Base-by-base conservation (phyloP, 2,329 filamentous ascomycete genomes). In the Leptographium wingfieldii region DNA sequence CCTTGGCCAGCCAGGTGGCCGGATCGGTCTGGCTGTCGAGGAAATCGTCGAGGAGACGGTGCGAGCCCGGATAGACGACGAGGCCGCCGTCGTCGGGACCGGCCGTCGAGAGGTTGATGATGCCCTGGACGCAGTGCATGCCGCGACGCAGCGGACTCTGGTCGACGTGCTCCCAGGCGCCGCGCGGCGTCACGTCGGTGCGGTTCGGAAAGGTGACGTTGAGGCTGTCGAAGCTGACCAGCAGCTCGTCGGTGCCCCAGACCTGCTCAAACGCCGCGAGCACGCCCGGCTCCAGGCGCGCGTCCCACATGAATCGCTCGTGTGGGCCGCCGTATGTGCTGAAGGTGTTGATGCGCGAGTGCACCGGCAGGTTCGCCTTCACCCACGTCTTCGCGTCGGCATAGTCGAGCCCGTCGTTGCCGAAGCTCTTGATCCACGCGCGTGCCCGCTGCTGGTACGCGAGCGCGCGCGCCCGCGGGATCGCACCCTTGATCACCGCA, bases 401-500 rank as follows among this genome's bases (percentile, higher is more conserved):
- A n/a, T 66, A 56, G 55, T 66, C 63, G 27, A 65, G 57, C 10
- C 12, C 38, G 1, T 4, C 59, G 7, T 57, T 64, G 27, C 57
- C 62, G 52, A 69, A 68, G 59, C 68, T 61, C 56, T 46, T 57
- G 1, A 64, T 56, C 59, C 60, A 61, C 2, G 61, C 63, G 43
- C 65, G 65, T 2, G 68, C 66, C 25, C 67, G 67, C 40, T 67
- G 58, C n/a, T 66, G 64, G 63, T 75, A 74, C 4, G 63, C 61
- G 9, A 69, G 63, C 1, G 75, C 76, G 40, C 70, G 68, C n/a
- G 74, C 74, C 5, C 62, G 65, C 0, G 75, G 72, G 48, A 79
- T 71, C 2, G 74, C 76, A 1, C 72, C 72, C 60, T 77, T 78
- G 58, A 79, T 66, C 12, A 79, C 70, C 0, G 72, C 73, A 62